Evolutionary conservation across 208 protist genomes (phyloP).

Genomic region (Trypanosoma mega): DNA sequence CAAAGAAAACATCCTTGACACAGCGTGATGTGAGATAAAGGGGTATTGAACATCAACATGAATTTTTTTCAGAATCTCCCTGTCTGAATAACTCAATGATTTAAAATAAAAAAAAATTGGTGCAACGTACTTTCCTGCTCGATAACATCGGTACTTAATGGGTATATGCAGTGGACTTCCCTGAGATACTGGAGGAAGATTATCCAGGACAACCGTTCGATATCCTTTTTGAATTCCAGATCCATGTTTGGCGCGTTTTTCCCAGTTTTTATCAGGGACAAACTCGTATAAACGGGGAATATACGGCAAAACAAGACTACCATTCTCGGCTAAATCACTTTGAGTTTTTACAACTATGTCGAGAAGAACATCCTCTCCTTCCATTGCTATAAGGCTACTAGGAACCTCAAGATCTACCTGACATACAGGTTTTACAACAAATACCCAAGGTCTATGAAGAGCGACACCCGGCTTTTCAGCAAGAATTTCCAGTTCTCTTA

Average conservation of each 20-base stretch:
- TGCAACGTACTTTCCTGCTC: conserved; percentile 23
- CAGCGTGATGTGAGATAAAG: conserved; percentile 14
- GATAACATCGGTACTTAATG: conserved; percentile 15
- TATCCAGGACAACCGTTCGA: conserved; percentile 21
- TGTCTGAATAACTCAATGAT: conserved; percentile 14
- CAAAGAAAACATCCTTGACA: conserved; percentile 16
- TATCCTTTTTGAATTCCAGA: conserved; percentile 12
- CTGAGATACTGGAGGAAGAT: conserved; percentile 34
- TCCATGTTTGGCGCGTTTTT: neutral
- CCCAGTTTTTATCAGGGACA: conserved; percentile 1
- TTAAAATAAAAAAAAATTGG: conserved; percentile 23
- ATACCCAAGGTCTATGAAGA: conserved; percentile 26
- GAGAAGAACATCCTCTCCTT: conserved; percentile 49
- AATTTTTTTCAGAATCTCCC: conserved; percentile 20
- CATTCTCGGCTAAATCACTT: conserved; percentile 17
- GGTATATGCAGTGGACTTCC: conserved; percentile 9
- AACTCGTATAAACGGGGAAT: conserved; percentile 26
- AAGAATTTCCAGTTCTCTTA: conserved; percentile 1
- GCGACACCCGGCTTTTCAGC: neutral
- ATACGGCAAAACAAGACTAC: conserved; percentile 37
- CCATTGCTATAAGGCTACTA: conserved; percentile 37
- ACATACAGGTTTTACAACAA: conserved; percentile 31
- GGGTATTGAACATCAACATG: conserved; percentile 23
- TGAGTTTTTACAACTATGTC: conserved; percentile 36
- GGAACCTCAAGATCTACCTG: conserved; percentile 38